Base-by-base conservation (phyloP, 305 asterid species). In the Plantago lanceolata region DNA sequence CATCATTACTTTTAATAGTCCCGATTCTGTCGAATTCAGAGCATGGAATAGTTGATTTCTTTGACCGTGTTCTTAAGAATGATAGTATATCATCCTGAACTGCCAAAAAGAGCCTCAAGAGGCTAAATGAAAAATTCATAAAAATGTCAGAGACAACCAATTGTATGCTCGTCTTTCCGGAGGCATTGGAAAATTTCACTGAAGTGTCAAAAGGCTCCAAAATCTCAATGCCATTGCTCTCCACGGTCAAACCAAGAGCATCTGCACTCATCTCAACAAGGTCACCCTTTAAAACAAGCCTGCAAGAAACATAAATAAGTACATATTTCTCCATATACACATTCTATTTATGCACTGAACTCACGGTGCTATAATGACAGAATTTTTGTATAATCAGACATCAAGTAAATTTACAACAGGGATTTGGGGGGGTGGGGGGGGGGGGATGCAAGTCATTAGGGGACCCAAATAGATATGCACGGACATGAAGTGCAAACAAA, bases 181-280 rank as follows among this genome's bases (percentile, higher is more conserved):
- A 80, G 51, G 85, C 85, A 76, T 63, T 87, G 44, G 88, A 77
- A 66, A 81, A 84, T 66, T 70, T 78, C 68, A 80, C 72, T 24
- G 88, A 78, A 64, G 97, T 82, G 73, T 92, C 96, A 70, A 92
- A 89, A 70, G 97, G 98, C 79, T 92, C 98, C 87, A 92, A 82
- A 71, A 92, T 87, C 73, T 81, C 81, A 64, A 92, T 76, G 69
- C 97, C 98, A 75, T 89, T 92, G 87, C 98, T 89, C 83, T 92
- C 98, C 95, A 92, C 72, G 61, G 89, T 89, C 60, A 92, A 78
- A 63, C 89, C 96, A 81, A 85, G 85, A 72, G 74, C 85, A 45
- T 82, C 80, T n/a, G 91, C 97, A 80, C 67, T 79, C 84, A 87
- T 71, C 68, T 92, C 84, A 54, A 80, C 58, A 19, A 81, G 76